A percentile compares a stretch with the other conserved stretches of the same genome.
Conservation (phyloP, 805 yeast species). For the Ogataea glucozyma region DNA sequence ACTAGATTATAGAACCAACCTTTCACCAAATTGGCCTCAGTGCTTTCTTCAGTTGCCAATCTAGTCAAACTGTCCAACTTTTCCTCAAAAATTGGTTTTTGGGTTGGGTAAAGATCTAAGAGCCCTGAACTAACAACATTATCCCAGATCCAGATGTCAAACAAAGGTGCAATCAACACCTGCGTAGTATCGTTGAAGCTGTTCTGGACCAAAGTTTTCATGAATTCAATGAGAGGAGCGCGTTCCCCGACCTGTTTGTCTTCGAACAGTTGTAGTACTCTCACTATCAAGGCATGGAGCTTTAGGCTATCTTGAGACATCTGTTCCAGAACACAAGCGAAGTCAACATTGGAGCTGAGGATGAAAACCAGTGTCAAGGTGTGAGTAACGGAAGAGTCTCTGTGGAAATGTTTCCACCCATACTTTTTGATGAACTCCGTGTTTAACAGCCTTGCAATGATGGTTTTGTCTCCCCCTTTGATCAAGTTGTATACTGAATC, state of each 20-base stretch:
- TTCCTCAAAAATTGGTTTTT: background rate
- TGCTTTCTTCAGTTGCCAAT: constrained; percentile 12
- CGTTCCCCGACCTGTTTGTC: constrained; percentile 1
- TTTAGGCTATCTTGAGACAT: constrained; percentile 23
- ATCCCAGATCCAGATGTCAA: constrained; percentile 38
- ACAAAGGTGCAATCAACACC: constrained; percentile 31
- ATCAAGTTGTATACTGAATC: constrained; percentile 4
- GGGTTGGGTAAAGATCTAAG: background rate
- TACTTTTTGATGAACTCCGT: constrained; percentile 19
- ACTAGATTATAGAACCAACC: constrained; percentile 31
- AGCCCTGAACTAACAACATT: constrained; percentile 15
- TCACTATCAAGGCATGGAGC: constrained; percentile 32
- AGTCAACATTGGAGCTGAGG: constrained; percentile 9
- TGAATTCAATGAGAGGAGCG: constrained; percentile 24
- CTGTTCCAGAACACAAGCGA: background rate
- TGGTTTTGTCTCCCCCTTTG: constrained; percentile 10
- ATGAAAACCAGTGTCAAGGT: constrained; percentile 36
- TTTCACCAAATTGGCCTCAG: constrained; percentile 22
- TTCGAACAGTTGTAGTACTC: constrained; percentile 32
- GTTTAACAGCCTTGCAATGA: background rate
- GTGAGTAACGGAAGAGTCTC: constrained; percentile 42
- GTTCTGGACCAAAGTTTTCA: constrained; percentile 25
- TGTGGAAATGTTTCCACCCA: constrained; percentile 44
- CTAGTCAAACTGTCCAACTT: background rate
- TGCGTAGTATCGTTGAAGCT: constrained; percentile 26